Base-by-base conservation (phyloP, 2,329 filamentous ascomycete genomes). In the Hortaea sp. region DNA sequence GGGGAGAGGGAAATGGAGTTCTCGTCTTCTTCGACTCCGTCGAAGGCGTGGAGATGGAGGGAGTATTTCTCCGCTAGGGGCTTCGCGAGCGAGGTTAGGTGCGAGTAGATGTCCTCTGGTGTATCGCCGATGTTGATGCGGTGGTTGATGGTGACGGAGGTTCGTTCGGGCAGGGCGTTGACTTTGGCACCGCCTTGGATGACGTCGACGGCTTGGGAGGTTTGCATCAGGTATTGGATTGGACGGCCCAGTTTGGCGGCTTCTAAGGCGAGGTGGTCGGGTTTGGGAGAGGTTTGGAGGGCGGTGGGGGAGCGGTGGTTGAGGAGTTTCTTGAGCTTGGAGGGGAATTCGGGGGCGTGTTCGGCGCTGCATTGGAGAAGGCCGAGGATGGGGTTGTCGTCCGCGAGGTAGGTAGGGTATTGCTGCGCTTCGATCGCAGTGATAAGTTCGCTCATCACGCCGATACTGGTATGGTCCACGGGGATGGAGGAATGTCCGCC, bases 391-490 rank as follows among this genome's bases (percentile, higher is more conserved):
- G 79, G 79, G 42, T 77, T 78, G 10, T 70, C 64, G 7, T 71
- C 63, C 7, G 71, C 65, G 3, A 78, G 65, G 31, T 64, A 65
- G 2, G 78, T 74, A 3, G 69, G 62, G 60, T 78, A 83, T 0
- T 77, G 70, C 35, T 76, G 66, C 1, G 69, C 63, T 57, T 87
- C 83, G 1, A 87, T 75, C n/a, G 72, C 64, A n/a, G 74, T 72
- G 48, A 85, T 73, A 34, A 85, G 73, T 57, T 86, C 79, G 7
- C 78, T 71, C 46, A 82, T 70, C 51, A 86, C 81, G 5, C 83
- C 82, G 44, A 86, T 85, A 7, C 79, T 79, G 0, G 81, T 85
- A 62, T 86, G 81, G 1, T 77, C 71, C 11, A 75, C 75, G 1
- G 63, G 63, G 30, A 66, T 57, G 6, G 58, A 81, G 44, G 74